Conservation (phyloP, 257 asterid species). For the Solanum chaucha region DNA sequence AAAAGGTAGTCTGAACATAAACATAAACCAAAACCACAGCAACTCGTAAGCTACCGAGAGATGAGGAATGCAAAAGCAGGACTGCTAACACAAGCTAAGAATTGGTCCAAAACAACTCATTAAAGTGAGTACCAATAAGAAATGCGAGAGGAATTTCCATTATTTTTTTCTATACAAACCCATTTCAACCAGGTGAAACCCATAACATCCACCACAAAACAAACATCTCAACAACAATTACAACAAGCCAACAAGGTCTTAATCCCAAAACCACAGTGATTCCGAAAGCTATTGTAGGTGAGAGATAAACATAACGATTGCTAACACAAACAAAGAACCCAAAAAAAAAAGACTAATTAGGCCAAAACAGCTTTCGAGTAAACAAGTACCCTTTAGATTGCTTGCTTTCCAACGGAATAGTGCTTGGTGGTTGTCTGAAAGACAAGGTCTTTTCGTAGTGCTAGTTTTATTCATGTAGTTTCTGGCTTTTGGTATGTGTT, state of each 20-base stretch:
- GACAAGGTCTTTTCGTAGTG: background rate
- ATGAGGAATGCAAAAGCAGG: background rate
- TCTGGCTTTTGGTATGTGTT: background rate
- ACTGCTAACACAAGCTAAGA: background rate
- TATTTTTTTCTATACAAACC: background rate
- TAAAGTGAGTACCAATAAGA: background rate
- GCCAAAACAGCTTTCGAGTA: background rate
- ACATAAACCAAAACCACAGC: background rate
- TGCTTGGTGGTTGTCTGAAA: background rate
- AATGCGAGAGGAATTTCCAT: background rate
- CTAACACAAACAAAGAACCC: background rate
- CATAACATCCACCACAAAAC: background rate
- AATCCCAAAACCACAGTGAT: background rate
- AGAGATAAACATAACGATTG: background rate
- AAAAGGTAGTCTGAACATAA: background rate
- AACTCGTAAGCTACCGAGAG: background rate
- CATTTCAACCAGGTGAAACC: background rate
- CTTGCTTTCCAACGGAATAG: background rate
- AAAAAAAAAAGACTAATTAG: background rate
- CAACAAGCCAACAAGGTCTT: background rate
- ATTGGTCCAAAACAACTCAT: background rate
- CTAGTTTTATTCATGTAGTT: background rate
- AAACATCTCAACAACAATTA: background rate
- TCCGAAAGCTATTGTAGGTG: background rate
- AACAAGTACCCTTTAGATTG: background rate